A percentile compares a stretch with the other conserved stretches of the same genome.
Conservation (phyloP, 805 yeast species). For the Kluyveromyces dobzhanskii region DNA sequence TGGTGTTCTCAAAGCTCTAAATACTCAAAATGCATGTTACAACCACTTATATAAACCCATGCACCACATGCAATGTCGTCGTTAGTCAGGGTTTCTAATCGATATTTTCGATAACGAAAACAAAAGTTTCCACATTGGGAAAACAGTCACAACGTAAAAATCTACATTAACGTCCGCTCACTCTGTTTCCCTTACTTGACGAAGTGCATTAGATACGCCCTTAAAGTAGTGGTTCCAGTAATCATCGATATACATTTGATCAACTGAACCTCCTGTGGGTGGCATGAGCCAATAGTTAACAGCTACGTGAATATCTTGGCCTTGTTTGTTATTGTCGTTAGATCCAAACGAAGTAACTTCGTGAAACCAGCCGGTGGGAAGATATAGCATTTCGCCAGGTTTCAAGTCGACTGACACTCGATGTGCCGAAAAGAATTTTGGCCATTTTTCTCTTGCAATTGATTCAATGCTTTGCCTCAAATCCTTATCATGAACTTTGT, state of each 20-base stretch:
- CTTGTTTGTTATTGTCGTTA: constrained; percentile 10
- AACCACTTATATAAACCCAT: too few relatives aligned
- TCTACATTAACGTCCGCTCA: too few relatives aligned
- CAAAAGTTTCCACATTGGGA: background rate
- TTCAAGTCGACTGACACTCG: constrained; percentile 40
- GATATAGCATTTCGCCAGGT: constrained; percentile 59
- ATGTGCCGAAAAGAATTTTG: constrained; percentile 37
- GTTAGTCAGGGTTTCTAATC: too few relatives aligned
- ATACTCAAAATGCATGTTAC: too few relatives aligned
- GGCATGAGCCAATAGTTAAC: constrained; percentile 72
- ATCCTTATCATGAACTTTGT: constrained; percentile 35
- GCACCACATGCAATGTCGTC: too few relatives aligned
- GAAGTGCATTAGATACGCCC: too few relatives aligned
- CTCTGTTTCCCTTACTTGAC: too few relatives aligned
- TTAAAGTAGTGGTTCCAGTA: constrained; percentile 49
- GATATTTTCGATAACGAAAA: too few relatives aligned
- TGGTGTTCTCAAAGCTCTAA: too few relatives aligned
- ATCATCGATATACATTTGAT: constrained; percentile 36
- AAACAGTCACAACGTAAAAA: constrained; percentile 4
- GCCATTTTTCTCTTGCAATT: constrained; percentile 38
- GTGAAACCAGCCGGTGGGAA: constrained; percentile 80
- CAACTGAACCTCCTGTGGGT: constrained; percentile 34
- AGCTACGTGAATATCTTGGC: constrained; percentile 44
- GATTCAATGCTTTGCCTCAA: constrained; percentile 24
- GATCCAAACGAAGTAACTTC: constrained; percentile 62